Evolutionary conservation across 2,329 filamentous ascomycete species (phyloP).

Genomic region (Amauroascus niger): DNA sequence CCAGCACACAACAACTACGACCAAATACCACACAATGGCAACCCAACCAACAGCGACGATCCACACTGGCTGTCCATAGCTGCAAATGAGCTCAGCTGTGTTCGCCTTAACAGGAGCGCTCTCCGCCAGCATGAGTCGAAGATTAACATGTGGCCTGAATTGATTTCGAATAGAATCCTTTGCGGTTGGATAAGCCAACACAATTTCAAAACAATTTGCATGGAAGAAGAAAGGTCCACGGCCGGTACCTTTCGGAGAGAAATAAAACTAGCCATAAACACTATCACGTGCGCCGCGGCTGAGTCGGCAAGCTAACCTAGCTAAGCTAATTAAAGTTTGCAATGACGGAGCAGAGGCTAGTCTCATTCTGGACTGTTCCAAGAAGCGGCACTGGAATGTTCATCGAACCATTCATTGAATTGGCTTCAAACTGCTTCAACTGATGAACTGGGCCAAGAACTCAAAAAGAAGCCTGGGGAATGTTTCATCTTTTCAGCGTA

Average conservation of each 20-base stretch:
- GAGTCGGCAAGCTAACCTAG: neutral
- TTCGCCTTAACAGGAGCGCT: conserved; percentile 5
- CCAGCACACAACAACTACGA: conserved; percentile 47
- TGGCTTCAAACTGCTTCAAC: no score
- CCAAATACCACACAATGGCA: conserved; percentile 46
- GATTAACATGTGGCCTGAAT: conserved; percentile 5
- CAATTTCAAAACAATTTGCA: neutral
- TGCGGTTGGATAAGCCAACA: neutral
- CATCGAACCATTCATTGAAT: no score
- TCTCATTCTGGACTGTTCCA: no score
- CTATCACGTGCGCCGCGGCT: neutral
- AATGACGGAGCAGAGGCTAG: no score
- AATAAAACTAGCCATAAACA: neutral
- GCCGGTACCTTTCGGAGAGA: neutral
- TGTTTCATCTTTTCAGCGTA: no score
- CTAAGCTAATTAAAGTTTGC: no score
- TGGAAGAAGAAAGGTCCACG: no score
- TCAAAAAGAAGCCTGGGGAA: no score
- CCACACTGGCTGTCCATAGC: conserved; percentile 17
- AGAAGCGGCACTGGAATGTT: no score
- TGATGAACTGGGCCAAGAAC: no score
- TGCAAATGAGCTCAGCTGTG: conserved; percentile 9
- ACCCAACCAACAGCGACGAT: conserved; percentile 39
- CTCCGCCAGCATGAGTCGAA: conserved; percentile 13
- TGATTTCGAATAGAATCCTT: neutral